Base-by-base conservation (phyloP, 176 grass and related monocot genomes). In the Hsuehochloa calcarea region DNA sequence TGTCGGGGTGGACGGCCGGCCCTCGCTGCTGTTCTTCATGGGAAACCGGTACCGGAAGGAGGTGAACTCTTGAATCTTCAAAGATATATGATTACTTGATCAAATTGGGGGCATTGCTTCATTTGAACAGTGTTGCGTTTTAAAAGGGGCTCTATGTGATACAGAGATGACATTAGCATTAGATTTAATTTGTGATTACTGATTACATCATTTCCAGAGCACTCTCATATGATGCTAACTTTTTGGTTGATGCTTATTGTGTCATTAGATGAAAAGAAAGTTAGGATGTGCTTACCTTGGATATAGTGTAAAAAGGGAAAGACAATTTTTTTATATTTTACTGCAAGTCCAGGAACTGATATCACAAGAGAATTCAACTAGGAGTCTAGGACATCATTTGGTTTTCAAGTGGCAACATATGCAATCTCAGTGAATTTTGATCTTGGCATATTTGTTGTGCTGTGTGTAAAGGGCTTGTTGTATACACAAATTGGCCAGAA, bases 1-100 rank as follows among this genome's bases (percentile, higher is more conserved):
- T 0, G 20, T 93, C 1, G 79, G 84, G 35, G 84, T 98, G 1
- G 85, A 95, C 6, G 41, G 27, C 11, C 86, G 93, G 58, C 68
- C 81, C 3, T 90, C 93, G 29, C 76, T 95, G 83, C 75, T 98
- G 35, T 98, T 98, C 87, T 98, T 98, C 88, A 98, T 98, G 96
- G 96, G 96, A 40, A 98, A 98, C 65, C 88, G 96, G 4, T 98
- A 93, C 85, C 85, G 93, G 13, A 98, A 98, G 78, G 96, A 98
- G 93, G 96, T 98, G 79, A 87, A 71, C 12, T 76, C 13, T 65
- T 37, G 10, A 59, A 64, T 65, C 55, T 73, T 82, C 46, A 46
- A 58, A 73, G 5, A 73, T 41, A 72, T 46, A 25, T 8, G 22
- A 78, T 82, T 34, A 50, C 22, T 62, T 68, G 49, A 73, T 86